Base-by-base conservation (phyloP, 306 rosid genomes). In the Begonia loranthoides region DNA sequence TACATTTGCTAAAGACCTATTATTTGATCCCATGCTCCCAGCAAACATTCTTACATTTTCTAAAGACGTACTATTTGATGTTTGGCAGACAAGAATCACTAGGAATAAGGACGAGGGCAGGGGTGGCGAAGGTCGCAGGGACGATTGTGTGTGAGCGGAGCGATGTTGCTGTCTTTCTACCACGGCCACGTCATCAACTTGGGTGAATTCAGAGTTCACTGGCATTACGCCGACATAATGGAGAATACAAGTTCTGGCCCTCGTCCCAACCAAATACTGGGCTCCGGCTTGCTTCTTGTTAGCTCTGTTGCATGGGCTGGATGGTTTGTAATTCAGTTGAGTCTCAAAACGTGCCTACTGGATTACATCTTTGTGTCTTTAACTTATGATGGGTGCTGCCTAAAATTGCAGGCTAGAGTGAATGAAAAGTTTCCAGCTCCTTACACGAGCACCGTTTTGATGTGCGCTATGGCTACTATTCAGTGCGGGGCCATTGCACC, bases 1-100 rank as follows among this genome's bases (percentile, higher is more conserved):
- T 57, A 85, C 97, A 45, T 21, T 90, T 63, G 74, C 90, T 6
- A 95, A 95, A 95, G 82, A 82, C 68, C 70, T 21, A 13, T 14
- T 10, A 9, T 13, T 12, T 15, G 10, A 7, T 45, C 10, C 2
- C 10, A 49, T 41, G 12, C 46, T 17, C 47, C 3, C 41, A 15
- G 16, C 41, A 46, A 36, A 39, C 12, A 17, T 0, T 39, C 51
- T 16, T 9, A 11, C 24, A 10, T 38, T 28, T 5, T 58, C 12
- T 28, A 15, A 12, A 52, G 33, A n/a, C 9, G 11, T 52, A 11
- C 4, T 2, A 12, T 1, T 52, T 52, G 22, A 60, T 48, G 39
- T 21, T 62, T 56, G 52, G 21, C 41, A 89, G 97, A 43, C 97
- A 79, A 74, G 97, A 89, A 71, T 54, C 62, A 36, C 70, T 81